A percentile compares a stretch with the other conserved stretches of the same genome.
These are phyloP conservation scores for Elsinoe perseae DNA, from an alignment of 2,329 filamentous ascomycete species.

Conservation along the genomic window DNA sequence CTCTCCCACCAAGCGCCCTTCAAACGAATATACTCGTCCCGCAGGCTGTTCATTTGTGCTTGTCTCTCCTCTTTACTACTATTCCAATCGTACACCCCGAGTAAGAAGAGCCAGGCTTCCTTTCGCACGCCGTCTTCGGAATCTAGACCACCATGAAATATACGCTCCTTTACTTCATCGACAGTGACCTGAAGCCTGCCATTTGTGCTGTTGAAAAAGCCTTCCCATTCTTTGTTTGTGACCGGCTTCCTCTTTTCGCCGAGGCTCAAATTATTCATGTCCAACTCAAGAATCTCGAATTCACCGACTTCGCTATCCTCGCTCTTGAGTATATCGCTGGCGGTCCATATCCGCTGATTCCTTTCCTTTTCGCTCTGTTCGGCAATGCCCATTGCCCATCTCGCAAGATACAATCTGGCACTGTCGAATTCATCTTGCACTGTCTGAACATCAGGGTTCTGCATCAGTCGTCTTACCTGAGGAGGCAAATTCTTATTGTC, in stretches of 20 bases:
- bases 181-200: conserved; percentile 71
- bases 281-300: conserved; percentile 83
- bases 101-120: conserved; percentile 90
- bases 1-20: conserved; percentile 97
- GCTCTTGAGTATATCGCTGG: conserved; percentile 81
- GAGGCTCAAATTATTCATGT: conserved; percentile 63
- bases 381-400: conserved; percentile 98
- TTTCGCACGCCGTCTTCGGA: conserved; percentile 86
- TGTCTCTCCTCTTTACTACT: conserved; percentile 79
- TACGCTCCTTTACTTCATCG: conserved; percentile 92
- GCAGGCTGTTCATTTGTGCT: conserved; percentile 71
- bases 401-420: conserved; percentile 82
- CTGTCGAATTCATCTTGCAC: conserved; percentile 97
- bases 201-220: conserved; percentile 69
- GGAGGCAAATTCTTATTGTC: conserved; percentile 89
- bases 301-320: conserved; percentile 93
- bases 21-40: conserved; percentile 88
- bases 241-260: conserved; percentile 71
- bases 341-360: conserved; percentile 84
- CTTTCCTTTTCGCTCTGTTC: conserved; percentile 90
- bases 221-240: conserved; percentile 79
- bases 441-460: conserved; percentile 89
- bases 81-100: conserved; percentile 90
- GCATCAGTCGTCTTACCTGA: conserved; percentile 74
- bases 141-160: conserved; percentile 90